phyloP scores from a whole-genome alignment of 129 eudicot genomes.

The Flaveria ramosissima region DNA sequence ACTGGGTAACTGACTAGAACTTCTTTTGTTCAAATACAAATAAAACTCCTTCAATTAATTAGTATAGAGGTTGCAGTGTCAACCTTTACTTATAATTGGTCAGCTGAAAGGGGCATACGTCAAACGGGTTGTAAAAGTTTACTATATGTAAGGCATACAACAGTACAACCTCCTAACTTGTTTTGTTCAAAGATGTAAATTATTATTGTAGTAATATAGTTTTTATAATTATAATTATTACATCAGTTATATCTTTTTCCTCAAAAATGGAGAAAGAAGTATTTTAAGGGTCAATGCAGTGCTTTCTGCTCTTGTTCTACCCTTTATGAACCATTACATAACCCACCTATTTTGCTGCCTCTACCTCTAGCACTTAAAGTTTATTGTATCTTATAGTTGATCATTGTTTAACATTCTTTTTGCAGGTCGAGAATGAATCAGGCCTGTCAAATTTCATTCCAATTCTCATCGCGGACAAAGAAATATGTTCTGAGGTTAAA shows the following conservation, averaged over 20 bases:
- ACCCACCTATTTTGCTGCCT: not conserved
- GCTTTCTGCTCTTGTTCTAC: not conserved
- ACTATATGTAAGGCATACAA: not conserved
- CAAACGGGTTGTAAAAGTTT: not conserved
- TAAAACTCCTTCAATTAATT: not conserved
- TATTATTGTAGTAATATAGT: not conserved
- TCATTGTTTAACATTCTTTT: conserved; percentile 3
- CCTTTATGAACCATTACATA: not conserved
- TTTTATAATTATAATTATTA: not conserved
- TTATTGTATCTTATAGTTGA: not conserved
- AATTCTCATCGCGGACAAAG: conserved; percentile 68
- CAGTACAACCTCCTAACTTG: not conserved
- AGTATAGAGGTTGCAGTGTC: not conserved
- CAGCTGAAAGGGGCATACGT: not conserved
- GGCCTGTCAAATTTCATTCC: conserved; percentile 94
- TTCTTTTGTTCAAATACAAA: not conserved
- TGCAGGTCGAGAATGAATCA: conserved; percentile 86
- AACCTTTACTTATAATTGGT: not conserved
- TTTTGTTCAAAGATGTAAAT: not conserved
- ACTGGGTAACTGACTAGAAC: not conserved
- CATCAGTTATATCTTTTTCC: not conserved
- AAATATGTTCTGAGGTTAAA: conserved; percentile 72
- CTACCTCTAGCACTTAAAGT: not conserved
- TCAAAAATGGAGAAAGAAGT: not conserved
- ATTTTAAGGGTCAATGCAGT: not conserved